Conservation (phyloP, 2,329 filamentous ascomycete species). For the Zymoseptoria pseudotritici region DNA sequence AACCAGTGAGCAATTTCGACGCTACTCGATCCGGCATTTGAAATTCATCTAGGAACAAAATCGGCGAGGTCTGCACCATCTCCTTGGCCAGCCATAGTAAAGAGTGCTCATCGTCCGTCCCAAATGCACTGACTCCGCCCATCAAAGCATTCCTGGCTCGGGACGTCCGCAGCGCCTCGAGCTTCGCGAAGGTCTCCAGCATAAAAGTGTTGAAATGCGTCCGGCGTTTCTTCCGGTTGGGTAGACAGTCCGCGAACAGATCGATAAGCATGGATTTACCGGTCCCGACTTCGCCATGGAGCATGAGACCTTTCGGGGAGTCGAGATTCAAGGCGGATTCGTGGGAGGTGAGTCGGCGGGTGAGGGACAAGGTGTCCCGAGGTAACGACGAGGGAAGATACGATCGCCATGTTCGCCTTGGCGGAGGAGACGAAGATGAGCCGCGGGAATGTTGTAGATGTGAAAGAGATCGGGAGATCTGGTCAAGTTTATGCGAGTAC, state of each 20-base stretch:
- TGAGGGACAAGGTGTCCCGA: constrained; percentile 52
- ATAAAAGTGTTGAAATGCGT: constrained; percentile 88
- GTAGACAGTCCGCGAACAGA: constrained; percentile 68
- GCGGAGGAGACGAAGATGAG: constrained; percentile 14
- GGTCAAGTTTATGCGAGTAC: constrained; percentile 58
- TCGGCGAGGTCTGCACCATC: constrained; percentile 65
- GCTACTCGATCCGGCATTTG: constrained; percentile 72
- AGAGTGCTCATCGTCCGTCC: constrained; percentile 52
- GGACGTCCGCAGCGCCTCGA: constrained; percentile 56
- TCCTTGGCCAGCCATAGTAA: constrained; percentile 68
- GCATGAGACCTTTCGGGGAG: constrained; percentile 65
- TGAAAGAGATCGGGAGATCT: constrained; percentile 45
- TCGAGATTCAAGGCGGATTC: constrained; percentile 64
- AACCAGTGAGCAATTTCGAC: constrained; percentile 69
- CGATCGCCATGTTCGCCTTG: constrained; percentile 39
- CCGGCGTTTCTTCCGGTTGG: constrained; percentile 62
- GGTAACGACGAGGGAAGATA: constrained; percentile 49
- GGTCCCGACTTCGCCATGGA: constrained; percentile 75
- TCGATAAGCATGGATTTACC: constrained; percentile 83
- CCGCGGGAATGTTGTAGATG: constrained; percentile 19
- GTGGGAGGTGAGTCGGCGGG: constrained; percentile 60
- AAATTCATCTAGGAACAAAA: constrained; percentile 76
- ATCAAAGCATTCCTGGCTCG: constrained; percentile 13
- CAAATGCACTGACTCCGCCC: constrained; percentile 6
- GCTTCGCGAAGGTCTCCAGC: constrained; percentile 64